Evolutionary conservation across 2,329 filamentous ascomycete species (phyloP).

Genomic region (Diaporthe velutina): DNA sequence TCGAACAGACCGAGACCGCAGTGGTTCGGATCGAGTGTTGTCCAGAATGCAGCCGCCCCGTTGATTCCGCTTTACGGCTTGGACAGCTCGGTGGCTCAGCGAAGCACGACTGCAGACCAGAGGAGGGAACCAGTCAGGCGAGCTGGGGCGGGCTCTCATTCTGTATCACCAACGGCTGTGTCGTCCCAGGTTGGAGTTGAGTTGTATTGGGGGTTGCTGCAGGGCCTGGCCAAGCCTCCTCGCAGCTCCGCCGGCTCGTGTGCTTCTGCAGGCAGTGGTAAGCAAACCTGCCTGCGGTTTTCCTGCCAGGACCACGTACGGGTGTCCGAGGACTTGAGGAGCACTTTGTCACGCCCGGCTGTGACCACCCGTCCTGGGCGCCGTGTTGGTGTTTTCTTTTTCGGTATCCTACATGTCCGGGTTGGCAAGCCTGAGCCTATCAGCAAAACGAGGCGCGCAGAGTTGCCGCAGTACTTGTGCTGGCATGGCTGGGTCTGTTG

Average conservation of each 20-base stretch:
- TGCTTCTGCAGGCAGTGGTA: not conserved
- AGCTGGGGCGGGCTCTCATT: constrained; percentile 14
- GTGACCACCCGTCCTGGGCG: not conserved
- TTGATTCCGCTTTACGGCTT: constrained; percentile 18
- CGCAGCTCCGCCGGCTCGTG: not conserved
- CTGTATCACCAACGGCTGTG: constrained; percentile 12
- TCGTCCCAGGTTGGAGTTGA: constrained; percentile 5
- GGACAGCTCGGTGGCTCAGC: constrained; percentile 28
- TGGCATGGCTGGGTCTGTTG: constrained; percentile 9
- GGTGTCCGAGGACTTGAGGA: not conserved
- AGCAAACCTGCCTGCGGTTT: constrained; percentile 1
- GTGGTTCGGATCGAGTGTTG: constrained; percentile 5
- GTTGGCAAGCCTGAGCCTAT: constrained; percentile 32
- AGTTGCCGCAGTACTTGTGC: not conserved
- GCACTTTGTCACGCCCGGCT: not conserved
- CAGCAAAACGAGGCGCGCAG: constrained; percentile 23
- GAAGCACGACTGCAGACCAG: constrained; percentile 1
- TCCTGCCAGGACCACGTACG: constrained; percentile 2
- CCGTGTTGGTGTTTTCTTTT: not conserved
- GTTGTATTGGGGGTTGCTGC: not conserved
- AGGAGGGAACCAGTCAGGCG: not conserved
- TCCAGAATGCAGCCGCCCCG: constrained; percentile 19
- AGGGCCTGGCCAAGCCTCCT: not conserved
- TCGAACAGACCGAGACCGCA: not conserved
- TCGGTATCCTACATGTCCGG: constrained; percentile 6